phyloP scores from a whole-genome alignment of 2,329 filamentous ascomycete genomes.

The Trichoderma arundinaceum region DNA sequence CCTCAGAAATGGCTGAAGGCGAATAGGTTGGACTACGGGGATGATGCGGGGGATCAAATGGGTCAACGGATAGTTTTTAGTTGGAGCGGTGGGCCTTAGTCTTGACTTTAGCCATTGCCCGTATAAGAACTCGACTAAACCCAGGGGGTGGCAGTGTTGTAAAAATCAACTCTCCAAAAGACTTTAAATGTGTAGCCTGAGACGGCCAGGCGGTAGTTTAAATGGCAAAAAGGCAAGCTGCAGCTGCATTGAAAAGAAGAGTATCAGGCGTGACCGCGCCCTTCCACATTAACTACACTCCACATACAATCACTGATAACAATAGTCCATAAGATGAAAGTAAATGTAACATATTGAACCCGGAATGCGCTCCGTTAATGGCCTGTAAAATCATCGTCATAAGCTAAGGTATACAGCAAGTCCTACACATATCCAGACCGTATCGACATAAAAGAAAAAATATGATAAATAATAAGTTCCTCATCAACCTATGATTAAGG shows the following conservation, averaged over 20 bases:
- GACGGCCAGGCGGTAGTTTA: no score
- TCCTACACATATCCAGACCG: slow-evolving; percentile 27
- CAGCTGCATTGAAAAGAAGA: no score
- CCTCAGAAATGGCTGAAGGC: background rate
- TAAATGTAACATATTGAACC: slow-evolving; percentile 22
- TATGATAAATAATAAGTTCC: background rate
- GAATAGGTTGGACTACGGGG: background rate
- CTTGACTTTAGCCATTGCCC: background rate
- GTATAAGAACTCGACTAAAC: background rate
- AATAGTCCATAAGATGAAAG: background rate
- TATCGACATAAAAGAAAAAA: slow-evolving; percentile 25
- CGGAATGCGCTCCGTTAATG: slow-evolving; percentile 24
- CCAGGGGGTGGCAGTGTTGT: background rate
- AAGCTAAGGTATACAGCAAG: slow-evolving; percentile 27
- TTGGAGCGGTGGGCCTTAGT: background rate
- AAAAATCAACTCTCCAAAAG: no score
- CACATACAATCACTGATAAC: background rate
- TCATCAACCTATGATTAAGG: background rate
- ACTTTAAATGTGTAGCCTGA: no score
- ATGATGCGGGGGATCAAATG: slow-evolving; percentile 9
- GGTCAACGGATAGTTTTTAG: background rate
- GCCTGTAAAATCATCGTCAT: slow-evolving; percentile 27
- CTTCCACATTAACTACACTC: background rate
- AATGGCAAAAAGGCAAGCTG: no score
- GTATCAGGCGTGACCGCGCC: background rate